These are phyloP conservation scores for Limonium bicolor DNA, from an alignment of 148 eudicot genomes.

Conservation along the genomic window DNA sequence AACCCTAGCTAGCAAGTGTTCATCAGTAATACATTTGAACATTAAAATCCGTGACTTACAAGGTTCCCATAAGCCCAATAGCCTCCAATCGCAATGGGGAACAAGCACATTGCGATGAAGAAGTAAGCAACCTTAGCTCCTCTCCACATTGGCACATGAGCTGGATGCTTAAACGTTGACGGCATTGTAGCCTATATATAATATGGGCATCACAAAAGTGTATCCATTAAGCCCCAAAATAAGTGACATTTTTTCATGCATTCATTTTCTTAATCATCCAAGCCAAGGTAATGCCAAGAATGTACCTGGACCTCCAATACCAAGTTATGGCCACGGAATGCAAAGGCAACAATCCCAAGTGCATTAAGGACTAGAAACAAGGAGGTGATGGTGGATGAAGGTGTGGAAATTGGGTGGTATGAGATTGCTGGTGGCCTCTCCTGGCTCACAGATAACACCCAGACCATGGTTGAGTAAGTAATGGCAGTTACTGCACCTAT, in stretches of 20 bases:
- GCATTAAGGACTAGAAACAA: slow-evolving; percentile 71
- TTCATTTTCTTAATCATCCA: not conserved
- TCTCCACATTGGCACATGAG: slow-evolving; percentile 99
- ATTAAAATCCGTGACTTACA: slow-evolving; percentile 30
- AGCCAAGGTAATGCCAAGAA: not conserved
- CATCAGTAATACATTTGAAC: no score
- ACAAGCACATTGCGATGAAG: slow-evolving; percentile 84
- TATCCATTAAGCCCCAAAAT: slow-evolving; percentile 2
- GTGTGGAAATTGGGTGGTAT: slow-evolving; percentile 55
- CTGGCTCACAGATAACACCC: slow-evolving; percentile 91
- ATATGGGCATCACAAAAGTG: no score
- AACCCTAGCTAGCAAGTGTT: no score
- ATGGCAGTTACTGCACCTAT: slow-evolving; percentile 96
- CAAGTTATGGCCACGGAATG: slow-evolving; percentile 89
- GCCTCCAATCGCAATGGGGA: slow-evolving; percentile 94
- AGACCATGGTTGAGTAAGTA: slow-evolving; percentile 82
- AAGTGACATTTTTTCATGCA: not conserved
- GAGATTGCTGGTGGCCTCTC: slow-evolving; percentile 59
- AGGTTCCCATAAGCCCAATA: slow-evolving; percentile 97
- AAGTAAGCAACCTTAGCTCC: slow-evolving; percentile 96
- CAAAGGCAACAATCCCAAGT: slow-evolving; percentile 91
- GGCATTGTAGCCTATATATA: slow-evolving; percentile 93
- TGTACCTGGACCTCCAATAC: slow-evolving; percentile 91
- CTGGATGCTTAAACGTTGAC: slow-evolving; percentile 94
- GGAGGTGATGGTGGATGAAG: slow-evolving; percentile 53